Evolutionary conservation across 2,329 filamentous ascomycete species (phyloP).

Genomic region (Neofusicoccum kwambonambiense): DNA sequence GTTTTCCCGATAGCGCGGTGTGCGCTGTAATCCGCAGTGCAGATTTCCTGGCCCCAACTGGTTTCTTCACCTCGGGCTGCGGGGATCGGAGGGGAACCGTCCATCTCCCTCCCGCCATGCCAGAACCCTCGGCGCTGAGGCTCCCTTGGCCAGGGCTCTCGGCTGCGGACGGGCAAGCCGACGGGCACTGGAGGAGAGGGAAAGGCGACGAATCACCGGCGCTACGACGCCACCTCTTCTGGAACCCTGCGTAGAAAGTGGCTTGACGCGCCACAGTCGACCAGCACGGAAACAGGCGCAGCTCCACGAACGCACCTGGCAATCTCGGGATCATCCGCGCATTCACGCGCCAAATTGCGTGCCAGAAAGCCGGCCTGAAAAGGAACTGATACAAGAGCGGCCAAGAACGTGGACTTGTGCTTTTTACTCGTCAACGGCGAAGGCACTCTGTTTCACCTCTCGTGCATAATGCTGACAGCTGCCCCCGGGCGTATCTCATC

Average conservation of each 20-base stretch:
- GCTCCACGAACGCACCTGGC: neutral
- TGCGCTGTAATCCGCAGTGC: conserved; percentile 11
- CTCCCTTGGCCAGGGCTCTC: neutral
- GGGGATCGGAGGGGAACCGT: neutral
- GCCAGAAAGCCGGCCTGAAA: conserved; percentile 5
- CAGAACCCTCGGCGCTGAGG: neutral
- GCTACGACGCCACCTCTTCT: conserved; percentile 13
- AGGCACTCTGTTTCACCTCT: conserved; percentile 14
- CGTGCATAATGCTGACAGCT: conserved; percentile 16
- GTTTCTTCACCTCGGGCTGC: conserved; percentile 6
- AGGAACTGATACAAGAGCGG: conserved; percentile 6
- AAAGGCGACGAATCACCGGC: conserved; percentile 15
- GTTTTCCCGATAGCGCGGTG: conserved; percentile 13
- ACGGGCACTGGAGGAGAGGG: neutral
- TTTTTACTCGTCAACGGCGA: conserved; percentile 10
- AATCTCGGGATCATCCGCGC: conserved; percentile 15
- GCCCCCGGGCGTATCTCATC: conserved; percentile 15
- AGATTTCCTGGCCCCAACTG: neutral
- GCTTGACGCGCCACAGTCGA: conserved; percentile 10
- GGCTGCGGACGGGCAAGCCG: neutral
- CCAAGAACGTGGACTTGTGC: neutral
- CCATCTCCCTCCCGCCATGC: neutral
- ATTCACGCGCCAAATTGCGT: conserved; percentile 10
- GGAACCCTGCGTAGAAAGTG: conserved; percentile 16
- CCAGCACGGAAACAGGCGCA: conserved; percentile 14